Base-by-base conservation (phyloP, 495 filamentous ascomycete genomes). In the Penicillium maclennaniae region DNA sequence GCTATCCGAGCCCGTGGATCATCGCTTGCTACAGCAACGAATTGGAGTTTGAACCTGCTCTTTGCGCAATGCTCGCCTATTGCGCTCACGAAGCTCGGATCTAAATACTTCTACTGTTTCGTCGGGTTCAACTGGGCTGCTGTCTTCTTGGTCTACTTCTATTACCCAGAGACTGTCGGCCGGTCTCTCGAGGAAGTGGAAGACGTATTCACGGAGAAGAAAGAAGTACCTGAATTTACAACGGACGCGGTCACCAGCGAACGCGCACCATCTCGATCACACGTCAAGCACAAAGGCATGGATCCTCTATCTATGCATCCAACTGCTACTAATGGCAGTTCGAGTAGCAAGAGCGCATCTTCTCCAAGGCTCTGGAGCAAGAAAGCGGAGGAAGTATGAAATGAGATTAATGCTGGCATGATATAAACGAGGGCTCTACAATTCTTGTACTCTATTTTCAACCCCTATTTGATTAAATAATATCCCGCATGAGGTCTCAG, bases 61-160 rank as follows among this genome's bases (percentile, higher is more conserved):
- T 79, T 83, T 47, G 76, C 74, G 7, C 82, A 83, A 54, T 79
- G 73, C 47, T 74, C 79, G 7, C 82, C 82, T 0, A 75, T 80
- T 40, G 80, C 79, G 0, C 58, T 83, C 27, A 70, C 67, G 0
- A 53, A 46, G 4, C 63, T 82, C 14, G 75, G 74, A 0, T 78
- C 71, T 51, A 71, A 71, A 19, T 83, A 79, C 53, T 80, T 81
- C 23, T 80, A 80, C 37, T 70, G 77, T 12, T 83, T 82, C 58
- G 68, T 77, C n/a, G 75, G 67, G 0, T 79, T 75, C 42, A 83
- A 81, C 36, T 70, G 71, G 47, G 66, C 68, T 19, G 78, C 73
- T 28, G 55, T 73, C 1, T 27, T 75, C 0, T 38, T 75, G 6
- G 78, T 80, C 49, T 73, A 68, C 25, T 49, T 72, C n/a, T 70